Evolutionary conservation across 2,329 filamentous ascomycete species (phyloP).

Genomic region (Sarocladium brachiariae): DNA sequence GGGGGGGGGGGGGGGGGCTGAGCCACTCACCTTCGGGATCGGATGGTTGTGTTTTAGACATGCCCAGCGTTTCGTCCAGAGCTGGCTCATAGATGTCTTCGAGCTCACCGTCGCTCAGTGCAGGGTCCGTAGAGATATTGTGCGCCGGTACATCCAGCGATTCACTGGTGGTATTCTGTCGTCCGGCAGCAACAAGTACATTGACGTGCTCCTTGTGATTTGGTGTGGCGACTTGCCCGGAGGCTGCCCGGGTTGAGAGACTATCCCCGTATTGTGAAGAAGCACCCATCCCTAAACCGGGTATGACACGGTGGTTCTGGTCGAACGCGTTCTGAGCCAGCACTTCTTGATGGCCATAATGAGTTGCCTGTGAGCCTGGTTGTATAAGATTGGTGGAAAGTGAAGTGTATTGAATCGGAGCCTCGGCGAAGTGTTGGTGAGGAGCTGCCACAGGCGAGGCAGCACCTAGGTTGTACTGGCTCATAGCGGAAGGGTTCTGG

Average conservation of each 20-base stretch:
- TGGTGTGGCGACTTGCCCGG: no score
- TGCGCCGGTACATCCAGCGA: background rate
- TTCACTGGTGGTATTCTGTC: no score
- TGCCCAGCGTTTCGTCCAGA: conserved; percentile 6
- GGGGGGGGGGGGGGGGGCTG: no score
- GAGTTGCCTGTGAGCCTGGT: background rate
- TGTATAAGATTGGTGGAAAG: no score
- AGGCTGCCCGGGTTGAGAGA: background rate
- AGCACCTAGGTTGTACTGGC: background rate
- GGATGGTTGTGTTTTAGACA: background rate
- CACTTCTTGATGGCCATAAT: background rate
- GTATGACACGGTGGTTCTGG: conserved; percentile 2
- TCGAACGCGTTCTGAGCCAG: background rate
- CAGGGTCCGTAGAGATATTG: conserved; percentile 44
- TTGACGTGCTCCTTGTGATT: background rate
- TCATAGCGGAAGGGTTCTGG: background rate
- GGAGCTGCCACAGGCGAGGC: background rate
- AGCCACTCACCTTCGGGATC: background rate
- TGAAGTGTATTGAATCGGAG: background rate
- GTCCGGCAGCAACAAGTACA: background rate
- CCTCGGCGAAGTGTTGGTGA: background rate
- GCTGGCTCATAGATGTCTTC: conserved; percentile 46
- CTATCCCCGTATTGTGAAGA: background rate
- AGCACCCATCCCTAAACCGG: background rate
- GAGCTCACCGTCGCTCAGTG: conserved; percentile 64